Evolutionary conservation across 495 filamentous ascomycete genomes (phyloP), one percentile per base, ranked within the genome.

Genomic region (Recurvomyces mirabilis): DNA sequence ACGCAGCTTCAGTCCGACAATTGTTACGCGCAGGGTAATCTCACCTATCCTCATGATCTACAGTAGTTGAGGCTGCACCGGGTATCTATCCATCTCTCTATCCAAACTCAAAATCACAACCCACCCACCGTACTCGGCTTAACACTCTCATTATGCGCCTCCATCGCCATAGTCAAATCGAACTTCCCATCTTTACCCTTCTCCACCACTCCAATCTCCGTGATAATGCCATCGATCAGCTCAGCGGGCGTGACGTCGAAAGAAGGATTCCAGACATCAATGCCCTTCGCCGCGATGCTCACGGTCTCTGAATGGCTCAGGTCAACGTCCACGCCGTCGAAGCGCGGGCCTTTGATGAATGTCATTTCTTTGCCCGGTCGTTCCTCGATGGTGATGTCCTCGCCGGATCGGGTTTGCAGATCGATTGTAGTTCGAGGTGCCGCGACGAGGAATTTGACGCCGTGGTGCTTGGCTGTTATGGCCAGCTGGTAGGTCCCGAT

Each of bases 401-500:
- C 61, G 0, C 93, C 91, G 3, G 74, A 77, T 45, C 65, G 65
- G 1, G 93, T 96, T 13, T 73, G 66, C 45, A 94, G 66, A 58
- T 98, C 91, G 54, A 98, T 88, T 43, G 84, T 94, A 7, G 93
- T 96, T 15, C 86, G 82, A 10, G 91, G 91, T 1, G 91, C 91
- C 4, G 93, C 91, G 7, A 96, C 88, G 21, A 98, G 69, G 59
- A 98, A 98, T 59, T 91, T 95, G 38, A 95, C 72, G 14, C 79
- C 82, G 59, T 96, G 93, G 55, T 85, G 67, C 47, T 72, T 78
- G 18, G 91, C 91, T 21, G 91, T 70, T 3, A 94, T 82, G 10
- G 91, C 87, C 22, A 98, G 72, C 29, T 72, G 65, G 60, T 96
- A 96, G n/a, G 91, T 98, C 22, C 91, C 91, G 45, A 98, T 93